A percentile compares a stretch with the other conserved stretches of the same genome.
phyloP scores from a whole-genome alignment of 805 yeast genomes.

The Wickerhamomyces ciferrii region DNA sequence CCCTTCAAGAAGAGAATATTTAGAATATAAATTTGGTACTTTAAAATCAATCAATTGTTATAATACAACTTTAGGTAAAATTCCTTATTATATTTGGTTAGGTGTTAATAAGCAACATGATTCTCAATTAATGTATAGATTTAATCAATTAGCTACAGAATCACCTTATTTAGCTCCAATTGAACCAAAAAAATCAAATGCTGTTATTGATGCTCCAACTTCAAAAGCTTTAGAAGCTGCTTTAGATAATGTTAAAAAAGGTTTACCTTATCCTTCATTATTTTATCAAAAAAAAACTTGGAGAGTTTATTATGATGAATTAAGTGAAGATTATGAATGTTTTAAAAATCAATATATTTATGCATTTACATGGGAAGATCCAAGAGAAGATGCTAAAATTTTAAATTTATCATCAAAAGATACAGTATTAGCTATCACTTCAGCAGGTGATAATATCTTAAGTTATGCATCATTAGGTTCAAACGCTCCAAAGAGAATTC shows the following conservation, averaged over 20 bases:
- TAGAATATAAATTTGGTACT: constrained; percentile 80
- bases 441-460: constrained; percentile 81
- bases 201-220: constrained; percentile 28
- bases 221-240: constrained; percentile 81
- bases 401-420: constrained; percentile 57
- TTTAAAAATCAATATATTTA: constrained; percentile 77
- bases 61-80: constrained; percentile 62
- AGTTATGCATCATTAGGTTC: constrained; percentile 63
- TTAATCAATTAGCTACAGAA: constrained; percentile 74
- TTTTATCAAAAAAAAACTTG: constrained; percentile 75
- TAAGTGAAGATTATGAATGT: constrained; percentile 60
- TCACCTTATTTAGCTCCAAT: constrained; percentile 74
- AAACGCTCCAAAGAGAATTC: constrained; percentile 70
- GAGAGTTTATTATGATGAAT: constrained; percentile 76
- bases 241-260: constrained; percentile 49
- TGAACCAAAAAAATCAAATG: constrained; percentile 15
- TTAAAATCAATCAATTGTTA: constrained; percentile 65
- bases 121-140: constrained; percentile 42
- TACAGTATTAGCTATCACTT: constrained; percentile 76
- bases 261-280: constrained; percentile 73
- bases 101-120: constrained; percentile 62
- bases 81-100: constrained; percentile 81
- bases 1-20: constrained; percentile 74
- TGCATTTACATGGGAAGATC: constrained; percentile 91
- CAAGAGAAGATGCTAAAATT: constrained; percentile 70